A percentile compares a stretch with the other conserved stretches of the same genome.
phyloP scores from a whole-genome alignment of 768 basidiomycete genomes.

The Calocybe indica region DNA sequence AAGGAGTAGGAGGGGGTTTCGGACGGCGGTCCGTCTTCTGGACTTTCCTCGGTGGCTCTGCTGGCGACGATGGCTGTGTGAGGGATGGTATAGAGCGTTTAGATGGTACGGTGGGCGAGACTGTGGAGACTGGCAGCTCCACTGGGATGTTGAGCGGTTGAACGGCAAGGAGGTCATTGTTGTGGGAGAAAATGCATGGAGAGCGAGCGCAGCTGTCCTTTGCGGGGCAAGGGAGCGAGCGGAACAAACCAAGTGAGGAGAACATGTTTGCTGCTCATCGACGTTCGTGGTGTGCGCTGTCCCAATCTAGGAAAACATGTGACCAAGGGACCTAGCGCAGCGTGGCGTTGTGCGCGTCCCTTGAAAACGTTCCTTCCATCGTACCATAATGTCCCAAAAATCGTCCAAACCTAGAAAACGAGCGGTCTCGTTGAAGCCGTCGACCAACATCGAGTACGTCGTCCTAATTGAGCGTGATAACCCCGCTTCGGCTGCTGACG shows the following conservation, averaged over 20 bases:
- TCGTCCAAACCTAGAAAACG: slow-evolving; percentile 1
- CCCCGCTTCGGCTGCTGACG: background rate
- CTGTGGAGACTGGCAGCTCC: slow-evolving; percentile 4
- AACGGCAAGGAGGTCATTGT: slow-evolving; percentile 26
- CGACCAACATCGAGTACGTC: slow-evolving; percentile 22
- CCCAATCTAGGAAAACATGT: background rate
- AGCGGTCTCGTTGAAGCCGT: slow-evolving; percentile 1
- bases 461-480: background rate
- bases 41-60: slow-evolving; percentile 61
- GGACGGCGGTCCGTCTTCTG: slow-evolving; percentile 43
- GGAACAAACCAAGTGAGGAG: slow-evolving; percentile 52
- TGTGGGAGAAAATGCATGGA: slow-evolving; percentile 67
- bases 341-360: no score
- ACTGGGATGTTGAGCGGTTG: slow-evolving; percentile 33
- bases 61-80: slow-evolving; percentile 18
- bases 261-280: slow-evolving; percentile 47
- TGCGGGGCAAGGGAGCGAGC: slow-evolving; percentile 54
- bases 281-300: background rate
- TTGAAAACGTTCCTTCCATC: background rate
- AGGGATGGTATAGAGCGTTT: slow-evolving; percentile 43
- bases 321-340: background rate
- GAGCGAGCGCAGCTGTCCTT: slow-evolving; percentile 37
- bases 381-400: slow-evolving; percentile 2
- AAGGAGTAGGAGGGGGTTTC: slow-evolving; percentile 37
- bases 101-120: slow-evolving; percentile 29